A percentile compares a stretch with the other conserved stretches of the same genome.
phyloP scores from a whole-genome alignment of 805 yeast species.

The Yamadazyma olivae region DNA sequence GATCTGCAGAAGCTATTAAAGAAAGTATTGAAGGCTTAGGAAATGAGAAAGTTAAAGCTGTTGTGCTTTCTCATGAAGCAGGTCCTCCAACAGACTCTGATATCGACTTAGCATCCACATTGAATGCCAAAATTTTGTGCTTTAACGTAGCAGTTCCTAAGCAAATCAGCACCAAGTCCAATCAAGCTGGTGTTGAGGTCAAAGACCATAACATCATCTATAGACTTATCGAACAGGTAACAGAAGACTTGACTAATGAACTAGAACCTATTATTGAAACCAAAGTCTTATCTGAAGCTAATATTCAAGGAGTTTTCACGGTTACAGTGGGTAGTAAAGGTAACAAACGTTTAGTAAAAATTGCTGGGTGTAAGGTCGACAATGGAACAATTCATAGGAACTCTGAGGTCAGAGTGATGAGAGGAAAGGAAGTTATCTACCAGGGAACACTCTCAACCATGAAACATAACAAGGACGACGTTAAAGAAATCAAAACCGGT shows the following conservation, averaged over 20 bases:
- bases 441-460: constrained; percentile 67
- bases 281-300: constrained; percentile 64
- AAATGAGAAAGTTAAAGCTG: constrained; percentile 74
- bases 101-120: constrained; percentile 36
- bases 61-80: constrained; percentile 71
- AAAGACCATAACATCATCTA: constrained; percentile 78
- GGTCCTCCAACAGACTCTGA: constrained; percentile 63
- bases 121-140: constrained; percentile 66
- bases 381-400: constrained; percentile 65
- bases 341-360: constrained; percentile 47
- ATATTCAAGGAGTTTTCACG: constrained; percentile 67
- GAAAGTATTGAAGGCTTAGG: constrained; percentile 84
- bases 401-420: constrained; percentile 54
- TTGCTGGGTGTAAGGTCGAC: constrained; percentile 86
- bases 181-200: constrained; percentile 52
- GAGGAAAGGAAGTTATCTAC: constrained; percentile 47
- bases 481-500: constrained; percentile 74
- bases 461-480: constrained; percentile 80
- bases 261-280: constrained; percentile 67
- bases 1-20: constrained; percentile 89
- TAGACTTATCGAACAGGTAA: constrained; percentile 81
- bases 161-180: constrained; percentile 59
- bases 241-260: constrained; percentile 54
- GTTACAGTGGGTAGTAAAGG: constrained; percentile 47
- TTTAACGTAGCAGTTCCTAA: constrained; percentile 74